These are phyloP conservation scores for Alternaria ethzedia DNA, from an alignment of 2,329 filamentous ascomycete genomes.

Conservation along the genomic window DNA sequence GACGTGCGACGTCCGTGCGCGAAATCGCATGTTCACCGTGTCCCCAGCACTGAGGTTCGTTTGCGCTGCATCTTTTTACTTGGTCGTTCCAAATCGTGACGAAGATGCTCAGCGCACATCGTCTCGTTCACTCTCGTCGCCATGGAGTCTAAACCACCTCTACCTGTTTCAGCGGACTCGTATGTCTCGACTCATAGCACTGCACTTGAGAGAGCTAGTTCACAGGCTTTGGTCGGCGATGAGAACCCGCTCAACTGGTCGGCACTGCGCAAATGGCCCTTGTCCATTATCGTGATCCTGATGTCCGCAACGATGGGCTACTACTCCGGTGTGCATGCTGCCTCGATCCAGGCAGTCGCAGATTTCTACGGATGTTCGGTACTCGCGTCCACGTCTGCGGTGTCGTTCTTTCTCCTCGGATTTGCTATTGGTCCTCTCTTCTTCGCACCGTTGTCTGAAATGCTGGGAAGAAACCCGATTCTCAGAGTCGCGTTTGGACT, in stretches of 20 bases:
- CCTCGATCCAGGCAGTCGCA: neutral
- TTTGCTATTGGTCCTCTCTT: constrained; percentile 51
- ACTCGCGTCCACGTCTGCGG: neutral
- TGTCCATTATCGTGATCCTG: neutral
- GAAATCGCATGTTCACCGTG: neutral
- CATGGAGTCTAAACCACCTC: neutral
- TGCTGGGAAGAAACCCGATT: neutral
- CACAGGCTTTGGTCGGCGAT: neutral
- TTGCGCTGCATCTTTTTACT: neutral
- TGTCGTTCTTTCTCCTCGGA: constrained; percentile 50
- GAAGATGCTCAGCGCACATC: neutral
- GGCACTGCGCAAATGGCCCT: neutral
- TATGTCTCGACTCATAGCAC: neutral
- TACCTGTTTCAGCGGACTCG: neutral
- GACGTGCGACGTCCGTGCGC: neutral
- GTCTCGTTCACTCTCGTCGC: neutral
- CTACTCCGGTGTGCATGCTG: neutral
- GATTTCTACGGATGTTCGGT: neutral
- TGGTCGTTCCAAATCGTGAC: neutral
- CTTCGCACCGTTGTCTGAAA: constrained; percentile 63
- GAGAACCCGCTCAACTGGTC: neutral
- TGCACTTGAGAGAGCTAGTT: neutral
- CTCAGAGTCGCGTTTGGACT: neutral
- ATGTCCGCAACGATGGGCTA: neutral
- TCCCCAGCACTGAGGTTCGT: neutral